Evolutionary conservation across 2,329 filamentous ascomycete genomes (phyloP).

Genomic region (Dactylellina haptotyla): DNA sequence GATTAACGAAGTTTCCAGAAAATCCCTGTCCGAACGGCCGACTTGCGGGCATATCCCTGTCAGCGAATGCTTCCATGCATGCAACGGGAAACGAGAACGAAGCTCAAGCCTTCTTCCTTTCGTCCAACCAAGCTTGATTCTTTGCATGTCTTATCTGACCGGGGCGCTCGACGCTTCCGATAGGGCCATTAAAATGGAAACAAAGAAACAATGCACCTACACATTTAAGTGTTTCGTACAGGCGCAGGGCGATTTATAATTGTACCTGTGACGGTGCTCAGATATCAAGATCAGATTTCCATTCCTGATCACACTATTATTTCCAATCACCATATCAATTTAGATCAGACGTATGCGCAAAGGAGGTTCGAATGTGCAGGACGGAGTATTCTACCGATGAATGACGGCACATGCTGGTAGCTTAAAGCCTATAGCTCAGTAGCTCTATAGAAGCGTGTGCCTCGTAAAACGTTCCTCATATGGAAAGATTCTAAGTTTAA

Average conservation of each 20-base stretch:
- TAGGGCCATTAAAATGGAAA: conserved; percentile 52
- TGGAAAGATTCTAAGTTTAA: conserved; percentile 28
- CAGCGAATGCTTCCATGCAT: conserved; percentile 48
- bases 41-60: conserved; percentile 43
- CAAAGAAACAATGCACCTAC: conserved; percentile 42
- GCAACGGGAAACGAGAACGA: conserved; percentile 48
- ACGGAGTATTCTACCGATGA: conserved; percentile 28
- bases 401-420: conserved; percentile 11
- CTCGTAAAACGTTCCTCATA: conserved; percentile 48
- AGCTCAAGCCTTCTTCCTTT: conserved; percentile 39
- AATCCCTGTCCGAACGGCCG: conserved; percentile 44
- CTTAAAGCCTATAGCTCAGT: conserved; percentile 6
- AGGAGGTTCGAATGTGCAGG: conserved; percentile 5
- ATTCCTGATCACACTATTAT: conserved; percentile 6
- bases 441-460: conserved; percentile 42
- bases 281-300: conserved; percentile 49
- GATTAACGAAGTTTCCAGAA: conserved; percentile 32
- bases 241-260: conserved; percentile 47
- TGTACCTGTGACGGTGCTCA: conserved; percentile 44
- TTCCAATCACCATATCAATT: conserved; percentile 39
- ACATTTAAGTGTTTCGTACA: conserved; percentile 47
- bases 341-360: conserved; percentile 38
- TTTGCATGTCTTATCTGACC: conserved; percentile 48
- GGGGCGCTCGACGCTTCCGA: conserved; percentile 32
- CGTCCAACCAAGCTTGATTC: conserved; percentile 36